Evolutionary conservation across 2,329 filamentous ascomycete genomes (phyloP), one percentile per base, ranked within the genome.

Genomic region (Colletotrichum zoysiae): DNA sequence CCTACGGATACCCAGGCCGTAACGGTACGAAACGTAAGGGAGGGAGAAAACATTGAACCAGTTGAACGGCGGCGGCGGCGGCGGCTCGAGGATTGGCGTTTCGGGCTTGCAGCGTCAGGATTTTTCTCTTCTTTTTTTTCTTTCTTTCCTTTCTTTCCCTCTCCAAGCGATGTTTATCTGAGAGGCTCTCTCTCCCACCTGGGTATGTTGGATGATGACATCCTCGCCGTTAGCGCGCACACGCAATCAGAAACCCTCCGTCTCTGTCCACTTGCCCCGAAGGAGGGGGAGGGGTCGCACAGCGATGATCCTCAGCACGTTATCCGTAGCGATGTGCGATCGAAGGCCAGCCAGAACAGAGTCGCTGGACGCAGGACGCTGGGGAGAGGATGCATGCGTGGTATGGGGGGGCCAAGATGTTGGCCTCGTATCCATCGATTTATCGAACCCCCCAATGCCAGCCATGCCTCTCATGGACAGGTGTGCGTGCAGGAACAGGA

Each of bases 361-460:
- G 14, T 8, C 26, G 30, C 50, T 56, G 53, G 14, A 30, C 26
- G 18, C 40, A 5, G 16, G 40, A 18, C 14, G 16, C 14, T 18
- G 40, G 40, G 5, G 5, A 18, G 40, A 42, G 40, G 40, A 3
- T 42, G 40, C 40, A 3, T 42, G 40, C 40, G 14, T 16, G 1
- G 14, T 5, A 16, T 42, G 40, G 16, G 50, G 16, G 50, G 58
- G 38, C 48, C n/a, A 26, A 14, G 48, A 48, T 67, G 14, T 12
- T 18, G 44, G 35, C 61, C 66, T 70, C 69, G 69, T 71, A 71
- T 71, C 63, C 57, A 62, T n/a, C 48, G 64, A 38, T 20, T 44
- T 3, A 44, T 44, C 42, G 18, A 44, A n/a, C n/a, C 6, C 26
- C 60, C 3, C 61, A 16, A 68, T n/a, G 18, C 64, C 42, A 59